phyloP scores from a whole-genome alignment of 108 stramenopile species.

The Aurantiochytrium sp. region DNA sequence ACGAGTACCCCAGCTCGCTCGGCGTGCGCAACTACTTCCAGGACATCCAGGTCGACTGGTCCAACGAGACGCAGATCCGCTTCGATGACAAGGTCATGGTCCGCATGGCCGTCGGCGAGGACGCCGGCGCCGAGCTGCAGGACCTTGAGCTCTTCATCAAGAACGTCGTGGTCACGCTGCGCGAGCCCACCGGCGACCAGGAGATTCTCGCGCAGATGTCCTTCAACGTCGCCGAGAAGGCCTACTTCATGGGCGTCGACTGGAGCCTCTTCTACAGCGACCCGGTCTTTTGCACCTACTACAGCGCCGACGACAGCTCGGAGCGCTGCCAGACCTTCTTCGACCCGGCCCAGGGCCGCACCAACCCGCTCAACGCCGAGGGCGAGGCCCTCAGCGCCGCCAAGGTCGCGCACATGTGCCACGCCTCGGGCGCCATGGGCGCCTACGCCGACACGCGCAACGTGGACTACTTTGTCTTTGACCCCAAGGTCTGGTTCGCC shows the following conservation, averaged over 20 bases:
- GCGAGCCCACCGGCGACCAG: neutral
- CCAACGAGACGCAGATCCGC: neutral
- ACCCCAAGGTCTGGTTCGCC: neutral
- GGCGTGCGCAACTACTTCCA: neutral
- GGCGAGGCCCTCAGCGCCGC: neutral
- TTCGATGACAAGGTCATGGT: neutral
- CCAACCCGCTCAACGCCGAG: neutral
- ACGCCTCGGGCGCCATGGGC: neutral
- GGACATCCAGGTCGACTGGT: neutral
- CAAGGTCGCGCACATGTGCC: neutral
- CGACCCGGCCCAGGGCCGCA: neutral
- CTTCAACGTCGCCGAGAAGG: constrained; percentile 1
- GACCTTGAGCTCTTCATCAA: neutral
- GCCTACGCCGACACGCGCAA: neutral
- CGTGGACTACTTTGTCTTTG: neutral
- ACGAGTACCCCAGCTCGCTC: neutral
- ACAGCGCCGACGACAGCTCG: neutral
- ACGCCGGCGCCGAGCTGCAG: neutral
- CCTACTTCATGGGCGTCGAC: neutral
- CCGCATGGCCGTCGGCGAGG: neutral
- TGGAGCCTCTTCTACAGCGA: neutral
- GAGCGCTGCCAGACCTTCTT: neutral
- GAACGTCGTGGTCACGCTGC: neutral
- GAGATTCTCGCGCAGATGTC: neutral
- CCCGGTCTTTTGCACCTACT: neutral